Evolutionary conservation across 257 asterid species (phyloP), one percentile per base, ranked within the genome.

Genomic region (Solanum gracilifrons): DNA sequence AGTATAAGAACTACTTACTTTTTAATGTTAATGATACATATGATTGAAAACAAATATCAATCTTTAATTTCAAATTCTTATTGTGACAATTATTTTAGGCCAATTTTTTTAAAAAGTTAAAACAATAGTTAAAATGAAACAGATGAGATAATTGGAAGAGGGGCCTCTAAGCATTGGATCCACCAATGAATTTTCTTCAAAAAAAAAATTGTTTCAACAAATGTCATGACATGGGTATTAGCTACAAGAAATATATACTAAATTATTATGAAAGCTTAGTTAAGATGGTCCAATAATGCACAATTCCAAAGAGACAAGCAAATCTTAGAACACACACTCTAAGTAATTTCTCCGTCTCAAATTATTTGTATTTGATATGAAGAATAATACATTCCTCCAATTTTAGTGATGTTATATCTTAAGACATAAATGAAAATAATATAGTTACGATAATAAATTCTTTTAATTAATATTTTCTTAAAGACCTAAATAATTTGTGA

Each of bases 141-240:
- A 6, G 0, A 25, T 13, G 4, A 27, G 0, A 13, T 66, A 66
- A 32, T 71, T 71, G 13, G 4, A 71, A 72, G 41, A 72, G 15
- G 25, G 13, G 8, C 43, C 79, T 16, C 79, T 8, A 32, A 32
- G 15, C 79, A 32, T 76, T 76, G 23, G 29, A 80, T 27, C 29
- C 68, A 80, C 27, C 85, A 46, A 46, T 9, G 1, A 80, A 9
- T 27, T 43, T 29, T 25, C 29, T 27, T 25, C 29, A 29, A 9
- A 39, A 41, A 37, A 41, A 11, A 3, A 0, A 25, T 43, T 60
- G 13, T 62, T 62, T 27, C 4, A 80, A 9, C 2, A 27, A 80
- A 29, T 43, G 41, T 9, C 25, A 80, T 80, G 68, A 29, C 29
- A 46, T 80, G 85, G 68, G 35, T 27, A 36, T 80, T 80, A 80